Percentiles rank a stretch among this genome's conserved stretches.
Evolutionary conservation across 2,329 filamentous ascomycete species (phyloP).

Genomic region (Colletotrichum sp.): DNA sequence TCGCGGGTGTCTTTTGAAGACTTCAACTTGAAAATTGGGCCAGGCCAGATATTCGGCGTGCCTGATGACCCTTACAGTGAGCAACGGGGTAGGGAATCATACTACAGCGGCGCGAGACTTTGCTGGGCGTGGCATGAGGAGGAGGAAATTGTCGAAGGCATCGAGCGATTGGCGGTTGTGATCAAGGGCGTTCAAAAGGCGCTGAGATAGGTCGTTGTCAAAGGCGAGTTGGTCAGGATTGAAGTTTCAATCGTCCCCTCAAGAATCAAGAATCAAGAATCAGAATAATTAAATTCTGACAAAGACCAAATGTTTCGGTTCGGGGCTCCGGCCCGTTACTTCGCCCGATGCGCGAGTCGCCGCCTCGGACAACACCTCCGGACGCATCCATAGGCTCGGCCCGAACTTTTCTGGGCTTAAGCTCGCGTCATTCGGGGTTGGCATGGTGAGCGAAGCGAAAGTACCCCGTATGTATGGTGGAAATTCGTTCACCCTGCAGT

Average conservation of each 20-base stretch:
- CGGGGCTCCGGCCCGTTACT: neutral
- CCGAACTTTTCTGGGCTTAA: neutral
- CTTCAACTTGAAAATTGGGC: constrained; percentile 59
- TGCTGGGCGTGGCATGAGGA: constrained; percentile 78
- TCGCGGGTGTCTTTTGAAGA: constrained; percentile 51
- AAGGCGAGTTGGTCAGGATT: neutral
- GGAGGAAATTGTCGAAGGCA: constrained; percentile 69
- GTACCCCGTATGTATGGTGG: constrained; percentile 6
- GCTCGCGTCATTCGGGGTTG: neutral
- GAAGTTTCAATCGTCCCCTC: neutral
- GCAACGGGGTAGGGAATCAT: constrained; percentile 21
- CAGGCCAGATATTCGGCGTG: constrained; percentile 61
- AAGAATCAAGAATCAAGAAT: neutral
- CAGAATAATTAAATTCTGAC: neutral
- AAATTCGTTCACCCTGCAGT: constrained; percentile 8
- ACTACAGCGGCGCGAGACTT: constrained; percentile 56
- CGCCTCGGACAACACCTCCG: neutral
- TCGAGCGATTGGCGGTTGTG: constrained; percentile 59
- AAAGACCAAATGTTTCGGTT: neutral
- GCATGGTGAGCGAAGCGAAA: neutral
- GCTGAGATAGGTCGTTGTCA: neutral
- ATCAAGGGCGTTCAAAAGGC: neutral
- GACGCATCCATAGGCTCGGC: neutral
- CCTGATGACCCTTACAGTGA: constrained; percentile 33
- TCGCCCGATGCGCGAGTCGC: neutral